Evolutionary conservation across 2,329 filamentous ascomycete genomes (phyloP), one percentile per base, ranked within the genome.

Genomic region (Fusarium sp.): DNA sequence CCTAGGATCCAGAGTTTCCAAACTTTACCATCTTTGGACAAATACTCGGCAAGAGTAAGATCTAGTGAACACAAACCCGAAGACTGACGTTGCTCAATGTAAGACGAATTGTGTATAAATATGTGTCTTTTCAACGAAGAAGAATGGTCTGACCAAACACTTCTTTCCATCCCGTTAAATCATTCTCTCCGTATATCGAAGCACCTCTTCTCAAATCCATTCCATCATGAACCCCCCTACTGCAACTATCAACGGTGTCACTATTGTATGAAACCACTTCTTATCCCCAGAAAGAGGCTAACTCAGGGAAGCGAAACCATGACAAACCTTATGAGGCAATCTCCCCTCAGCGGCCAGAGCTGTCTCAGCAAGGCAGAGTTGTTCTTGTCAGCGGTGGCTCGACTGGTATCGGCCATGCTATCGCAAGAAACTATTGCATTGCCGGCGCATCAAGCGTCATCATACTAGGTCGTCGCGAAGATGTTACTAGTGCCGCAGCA

Each of bases 381-480:
- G 86, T 91, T 8, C 81, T 93, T 11, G 88, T 93, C 74, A 90
- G 88, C 2, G 91, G 91, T 42, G 89, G 85, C n/a, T 86, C 87
- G 1, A 85, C 84, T 0, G 89, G 90, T 28, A 88, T 93, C 48
- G 91, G 90, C 2, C 86, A 88, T 58, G 86, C 88, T 1, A 86
- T 91, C 16, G 89, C 90, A 4, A 83, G 84, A 49, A 81, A 89
- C 48, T 93, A 84, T 67, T 77, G 79, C 12, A 59, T 71, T 2
- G 84, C 84, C 0, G 76, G 77, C 0, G 81, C 82, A 10, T 54
- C 75, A 4, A 73, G 69, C 2, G 74, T 85, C 26, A 77, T 81
- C 12, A 74, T 86, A 41, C 60, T 80, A 2, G 81, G 78, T 10
- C 71, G 69, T 19, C 64, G 71, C 5, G 7, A 39, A 7, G 57